Conservation (phyloP, 306 rosid species). For the Canavalia ensiformis region DNA sequence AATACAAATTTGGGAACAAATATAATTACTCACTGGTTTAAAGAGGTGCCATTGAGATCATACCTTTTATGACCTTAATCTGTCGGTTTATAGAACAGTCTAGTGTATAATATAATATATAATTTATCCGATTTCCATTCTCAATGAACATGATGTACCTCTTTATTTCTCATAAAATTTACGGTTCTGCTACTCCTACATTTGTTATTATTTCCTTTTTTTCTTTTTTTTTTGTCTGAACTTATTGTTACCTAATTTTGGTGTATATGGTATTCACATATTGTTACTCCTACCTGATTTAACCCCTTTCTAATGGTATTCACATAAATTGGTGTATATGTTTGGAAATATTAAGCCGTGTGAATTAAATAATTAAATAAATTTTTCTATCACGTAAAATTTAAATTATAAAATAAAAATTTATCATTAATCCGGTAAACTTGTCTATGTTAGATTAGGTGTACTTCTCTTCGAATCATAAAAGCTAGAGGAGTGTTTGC, state of each 20-base stretch:
- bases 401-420: no score
- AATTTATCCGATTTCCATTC: background rate
- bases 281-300: no score
- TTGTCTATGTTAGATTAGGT: background rate
- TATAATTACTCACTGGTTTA: slow-evolving; percentile 5
- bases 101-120: background rate
- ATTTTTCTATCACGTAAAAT: no score
- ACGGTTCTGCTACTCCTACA: no score
- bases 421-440: background rate
- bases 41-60: background rate
- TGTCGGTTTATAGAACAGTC: background rate
- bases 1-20: slow-evolving; percentile 26
- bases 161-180: background rate
- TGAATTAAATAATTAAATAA: no score
- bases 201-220: no score
- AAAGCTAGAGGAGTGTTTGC: no score
- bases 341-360: no score
- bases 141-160: background rate
- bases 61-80: background rate
- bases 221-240: no score
- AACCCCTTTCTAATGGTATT: background rate
- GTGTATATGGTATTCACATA: no score
- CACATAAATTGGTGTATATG: no score
- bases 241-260: background rate
- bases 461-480: background rate